Evolutionary conservation across 352 stramenopile species (phyloP).

Genomic region (Pilasporangium apinafurcum): DNA sequence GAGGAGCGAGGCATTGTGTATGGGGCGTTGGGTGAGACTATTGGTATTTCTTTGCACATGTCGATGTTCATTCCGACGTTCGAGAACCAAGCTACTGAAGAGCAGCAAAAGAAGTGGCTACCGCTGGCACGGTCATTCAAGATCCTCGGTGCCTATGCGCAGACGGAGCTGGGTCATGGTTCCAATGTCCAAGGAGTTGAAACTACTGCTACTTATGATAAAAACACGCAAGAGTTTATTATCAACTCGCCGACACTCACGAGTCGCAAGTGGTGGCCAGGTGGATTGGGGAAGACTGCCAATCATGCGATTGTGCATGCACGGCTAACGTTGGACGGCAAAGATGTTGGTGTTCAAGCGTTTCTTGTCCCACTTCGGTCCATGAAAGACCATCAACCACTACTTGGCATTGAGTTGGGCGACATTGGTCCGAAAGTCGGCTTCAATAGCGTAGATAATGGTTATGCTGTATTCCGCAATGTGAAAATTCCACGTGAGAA

Average conservation of each 20-base stretch:
- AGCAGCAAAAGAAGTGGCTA: constrained; percentile 64
- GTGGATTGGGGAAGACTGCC: constrained; percentile 85
- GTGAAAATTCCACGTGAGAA: constrained; percentile 78
- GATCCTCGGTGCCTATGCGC: constrained; percentile 90
- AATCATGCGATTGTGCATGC: constrained; percentile 92
- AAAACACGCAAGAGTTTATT: constrained; percentile 87
- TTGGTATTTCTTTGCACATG: constrained; percentile 43
- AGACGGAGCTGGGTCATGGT: constrained; percentile 95
- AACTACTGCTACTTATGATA: constrained; percentile 91
- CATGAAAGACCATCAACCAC: constrained; percentile 58
- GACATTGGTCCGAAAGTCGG: constrained; percentile 93
- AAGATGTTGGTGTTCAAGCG: constrained; percentile 88
- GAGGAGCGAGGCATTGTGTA: constrained; percentile 31
- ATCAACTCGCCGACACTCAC: constrained; percentile 94
- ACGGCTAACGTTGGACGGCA: constrained; percentile 45
- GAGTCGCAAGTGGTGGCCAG: constrained; percentile 95
- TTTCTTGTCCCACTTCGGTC: constrained; percentile 91
- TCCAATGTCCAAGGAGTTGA: constrained; percentile 89
- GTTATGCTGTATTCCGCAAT: constrained; percentile 80
- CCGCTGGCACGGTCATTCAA: constrained; percentile 47
- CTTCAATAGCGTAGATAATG: constrained; percentile 91
- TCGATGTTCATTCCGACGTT: constrained; percentile 68
- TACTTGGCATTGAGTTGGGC: constrained; percentile 84
- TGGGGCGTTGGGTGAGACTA: constrained; percentile 31
- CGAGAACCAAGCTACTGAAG: constrained; percentile 48